phyloP scores from a whole-genome alignment of 1,139 yeast species.

The Arxiozyma slooffiae region DNA sequence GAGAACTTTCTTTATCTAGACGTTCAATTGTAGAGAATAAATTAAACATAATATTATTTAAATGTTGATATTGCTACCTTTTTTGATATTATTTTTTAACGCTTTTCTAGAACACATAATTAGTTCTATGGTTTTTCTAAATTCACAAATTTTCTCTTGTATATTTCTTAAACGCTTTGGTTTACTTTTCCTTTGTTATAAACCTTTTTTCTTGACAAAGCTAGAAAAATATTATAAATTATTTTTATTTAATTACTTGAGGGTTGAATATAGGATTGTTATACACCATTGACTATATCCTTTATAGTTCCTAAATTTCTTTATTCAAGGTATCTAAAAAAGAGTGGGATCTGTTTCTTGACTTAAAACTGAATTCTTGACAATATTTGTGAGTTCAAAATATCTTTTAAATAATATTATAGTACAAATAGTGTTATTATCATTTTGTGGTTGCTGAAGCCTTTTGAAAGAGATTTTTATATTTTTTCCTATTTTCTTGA shows the following conservation, averaged over 20 bases:
- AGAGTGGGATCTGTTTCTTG: slow-evolving; percentile 24
- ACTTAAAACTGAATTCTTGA: slow-evolving; percentile 31
- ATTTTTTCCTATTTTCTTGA: slow-evolving; percentile 26
- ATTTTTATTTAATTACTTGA: slow-evolving; percentile 23
- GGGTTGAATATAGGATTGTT: slow-evolving; percentile 30
- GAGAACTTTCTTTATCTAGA: background rate
- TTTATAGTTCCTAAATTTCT: slow-evolving; percentile 28
- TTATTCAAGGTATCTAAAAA: slow-evolving; percentile 20
- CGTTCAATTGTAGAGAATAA: background rate
- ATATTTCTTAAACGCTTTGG: slow-evolving; percentile 26
- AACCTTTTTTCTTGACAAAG: slow-evolving; percentile 25
- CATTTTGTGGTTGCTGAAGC: slow-evolving; percentile 10
- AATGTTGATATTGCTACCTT: background rate
- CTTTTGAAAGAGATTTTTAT: slow-evolving; percentile 24
- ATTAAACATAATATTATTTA: too few species aligned
- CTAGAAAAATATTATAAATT: slow-evolving; percentile 22
- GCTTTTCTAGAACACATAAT: background rate
- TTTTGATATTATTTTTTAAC: background rate
- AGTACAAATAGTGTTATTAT: slow-evolving; percentile 17
- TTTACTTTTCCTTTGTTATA: slow-evolving; percentile 19
- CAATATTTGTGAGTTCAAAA: slow-evolving; percentile 28
- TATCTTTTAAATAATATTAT: slow-evolving; percentile 21
- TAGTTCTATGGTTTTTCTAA: slow-evolving; percentile 31
- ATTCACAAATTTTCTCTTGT: slow-evolving; percentile 30
- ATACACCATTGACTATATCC: slow-evolving; percentile 26